Evolutionary conservation across 768 basidiomycete species (phyloP).

Genomic region (Naganishia kalamii): DNA sequence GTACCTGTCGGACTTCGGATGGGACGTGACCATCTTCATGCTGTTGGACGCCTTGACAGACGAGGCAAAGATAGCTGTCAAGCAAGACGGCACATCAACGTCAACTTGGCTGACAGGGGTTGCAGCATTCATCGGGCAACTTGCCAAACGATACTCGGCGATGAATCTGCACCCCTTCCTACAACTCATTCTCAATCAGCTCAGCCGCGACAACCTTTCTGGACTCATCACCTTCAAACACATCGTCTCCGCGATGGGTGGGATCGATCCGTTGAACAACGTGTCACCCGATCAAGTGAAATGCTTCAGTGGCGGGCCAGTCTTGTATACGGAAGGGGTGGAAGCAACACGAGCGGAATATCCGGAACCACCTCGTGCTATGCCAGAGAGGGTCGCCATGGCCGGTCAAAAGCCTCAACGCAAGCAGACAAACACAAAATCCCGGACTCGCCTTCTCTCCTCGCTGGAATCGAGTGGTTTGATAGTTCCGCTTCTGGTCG

Average conservation of each 20-base stretch:
- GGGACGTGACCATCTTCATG: slow-evolving; percentile 82
- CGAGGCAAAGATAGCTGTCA: slow-evolving; percentile 70
- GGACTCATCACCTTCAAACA: slow-evolving; percentile 85
- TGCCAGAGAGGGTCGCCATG: slow-evolving; percentile 15
- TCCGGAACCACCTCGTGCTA: slow-evolving; percentile 28
- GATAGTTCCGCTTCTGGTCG: slow-evolving; percentile 81
- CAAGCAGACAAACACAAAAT: slow-evolving; percentile 26
- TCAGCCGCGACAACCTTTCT: slow-evolving; percentile 66
- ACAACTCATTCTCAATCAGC: slow-evolving; percentile 84
- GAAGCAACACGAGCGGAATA: slow-evolving; percentile 37
- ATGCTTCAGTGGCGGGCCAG: slow-evolving; percentile 85
- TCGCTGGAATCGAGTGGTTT: slow-evolving; percentile 52
- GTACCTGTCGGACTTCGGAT: slow-evolving; percentile 86
- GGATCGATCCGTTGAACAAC: slow-evolving; percentile 82
- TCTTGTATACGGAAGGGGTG: slow-evolving; percentile 73
- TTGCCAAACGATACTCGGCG: slow-evolving; percentile 70
- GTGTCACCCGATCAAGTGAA: slow-evolving; percentile 79
- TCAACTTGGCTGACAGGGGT: slow-evolving; percentile 86
- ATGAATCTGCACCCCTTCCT: slow-evolving; percentile 77
- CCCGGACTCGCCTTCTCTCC: slow-evolving; percentile 38
- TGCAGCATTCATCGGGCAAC: slow-evolving; percentile 84
- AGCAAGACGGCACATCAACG: slow-evolving; percentile 84
- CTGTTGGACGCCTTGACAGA: slow-evolving; percentile 82
- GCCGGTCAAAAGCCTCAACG: slow-evolving; percentile 28
- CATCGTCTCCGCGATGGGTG: slow-evolving; percentile 90